phyloP scores from a whole-genome alignment of 352 stramenopile genomes.

The Globisporangium nagaii region DNA sequence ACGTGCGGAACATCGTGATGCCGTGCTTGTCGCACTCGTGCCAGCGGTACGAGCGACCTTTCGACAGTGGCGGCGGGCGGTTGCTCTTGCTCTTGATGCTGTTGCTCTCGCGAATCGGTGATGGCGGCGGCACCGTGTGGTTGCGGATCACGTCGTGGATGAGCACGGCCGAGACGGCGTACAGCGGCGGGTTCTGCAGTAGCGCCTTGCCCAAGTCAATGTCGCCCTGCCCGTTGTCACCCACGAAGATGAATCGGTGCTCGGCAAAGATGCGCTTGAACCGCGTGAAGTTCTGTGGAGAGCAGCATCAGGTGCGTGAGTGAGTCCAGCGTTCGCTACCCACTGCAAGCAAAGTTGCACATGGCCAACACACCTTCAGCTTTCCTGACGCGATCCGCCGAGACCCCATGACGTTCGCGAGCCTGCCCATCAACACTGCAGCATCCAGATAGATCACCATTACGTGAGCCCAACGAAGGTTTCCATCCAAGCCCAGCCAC shows the following conservation, averaged over 20 bases:
- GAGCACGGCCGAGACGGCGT: conserved; percentile 52
- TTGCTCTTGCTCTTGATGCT: neutral
- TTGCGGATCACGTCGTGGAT: conserved; percentile 84
- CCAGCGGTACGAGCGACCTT: conserved; percentile 43
- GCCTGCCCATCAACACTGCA: conserved; percentile 65
- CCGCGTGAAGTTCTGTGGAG: conserved; percentile 59
- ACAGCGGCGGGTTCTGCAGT: conserved; percentile 40
- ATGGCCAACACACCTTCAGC: conserved; percentile 29
- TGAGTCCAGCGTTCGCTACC: neutral
- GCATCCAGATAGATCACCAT: neutral
- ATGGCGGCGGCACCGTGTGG: conserved; percentile 22
- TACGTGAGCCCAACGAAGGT: neutral
- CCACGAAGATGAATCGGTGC: conserved; percentile 74
- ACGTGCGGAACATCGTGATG: conserved; percentile 71
- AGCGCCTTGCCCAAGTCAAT: conserved; percentile 76
- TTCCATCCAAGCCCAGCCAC: neutral
- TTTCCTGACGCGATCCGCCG: conserved; percentile 67
- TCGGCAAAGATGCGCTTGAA: conserved; percentile 71
- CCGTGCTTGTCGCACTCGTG: conserved; percentile 58
- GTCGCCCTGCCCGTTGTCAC: conserved; percentile 77
- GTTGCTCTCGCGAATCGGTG: no score
- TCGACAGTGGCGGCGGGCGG: conserved; percentile 10
- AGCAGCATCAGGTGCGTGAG: neutral
- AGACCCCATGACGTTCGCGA: conserved; percentile 59
- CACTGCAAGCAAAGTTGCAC: neutral